Base-by-base conservation (phyloP, 441 rosid genomes). In the Lepidium campestre region DNA sequence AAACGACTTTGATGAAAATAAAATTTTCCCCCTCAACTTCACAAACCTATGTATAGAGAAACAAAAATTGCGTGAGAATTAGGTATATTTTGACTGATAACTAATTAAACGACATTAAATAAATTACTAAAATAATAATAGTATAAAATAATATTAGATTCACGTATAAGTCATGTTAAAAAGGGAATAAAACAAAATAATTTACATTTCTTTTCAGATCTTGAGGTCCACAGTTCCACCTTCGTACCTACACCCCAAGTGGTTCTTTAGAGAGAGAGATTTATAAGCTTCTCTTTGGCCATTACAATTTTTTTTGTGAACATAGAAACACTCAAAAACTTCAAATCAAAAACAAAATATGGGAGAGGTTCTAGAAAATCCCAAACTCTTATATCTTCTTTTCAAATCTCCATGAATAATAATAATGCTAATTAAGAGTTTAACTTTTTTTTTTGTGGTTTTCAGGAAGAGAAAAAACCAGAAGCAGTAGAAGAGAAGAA, bases 401-500 rank as follows among this genome's bases (percentile, higher is more conserved):
- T 47, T 55, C 49, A 14, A 42, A 14, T 31, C 47, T 42, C 57
- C 10, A 31, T 48, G 32, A 50, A 32, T 23, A 44, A 12, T 3
- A 27, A 3, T 22, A 27, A 9, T 10, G 19, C n/a, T 27, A 44
- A 45, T 5, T 34, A 34, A 13, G 13, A 39, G 39, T 41, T 20
- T 20, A 22, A 27, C 20, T 11, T 22, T n/a, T 37, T 47, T 8
- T 23, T 25, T 48, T 23, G 57, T 56, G 64, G 29, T 36, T 36
- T 62, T 32, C 59, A 88, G 95, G 93, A 88, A 58, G 94, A 80
- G 79, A 80, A 86, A 84, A 86, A 86, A 18, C 81, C 76, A 27
- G 73, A 74, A 68, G 77, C 59, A 31, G 69, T 9, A 10, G 86
- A 72, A 74, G 83, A 78, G 73, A 78, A 80, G 75, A 74, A 74